Evolutionary conservation across 83 land plant species (phyloP), one percentile per base, ranked within the genome.

Genomic region (Thuja plicata): DNA sequence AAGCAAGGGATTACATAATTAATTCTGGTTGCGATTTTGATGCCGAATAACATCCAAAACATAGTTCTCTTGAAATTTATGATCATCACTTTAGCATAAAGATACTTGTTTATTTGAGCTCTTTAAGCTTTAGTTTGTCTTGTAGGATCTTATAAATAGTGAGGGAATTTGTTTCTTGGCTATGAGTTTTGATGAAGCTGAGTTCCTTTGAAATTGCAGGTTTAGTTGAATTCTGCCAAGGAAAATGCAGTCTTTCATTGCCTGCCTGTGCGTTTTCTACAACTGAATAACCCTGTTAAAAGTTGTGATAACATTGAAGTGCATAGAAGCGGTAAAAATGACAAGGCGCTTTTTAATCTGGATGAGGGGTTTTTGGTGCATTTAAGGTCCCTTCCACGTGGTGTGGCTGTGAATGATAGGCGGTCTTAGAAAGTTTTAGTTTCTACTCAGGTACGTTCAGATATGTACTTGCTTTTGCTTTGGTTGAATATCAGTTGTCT

Each of bases 361-460:
- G 35, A 34, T 30, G 45, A 83, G 52, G 57, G 34, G 12, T 83
- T 30, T 15, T 74, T 17, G 38, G 78, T 34, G 78, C 13, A 3
- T 74, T 34, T 32, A 66, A 80, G 50, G 52, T 46, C 34, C 30
- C 54, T 83, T 34, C 55, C 85, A 5, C 11, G 8, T 5, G 7
- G 19, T 48, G 55, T 41, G 32, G 85, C 85, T 43, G 85, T 45
- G 85, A 34, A 74, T 34, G 11, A 30, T 83, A 46, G 54, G 8
- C 57, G 54, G 35, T 83, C 55, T 83, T 83, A 19, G 16, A 83
- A 30, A n/a, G 27, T 83, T 43, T 11, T 24, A 0, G 85, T 83
- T 83, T 46, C 52, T 48, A 48, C 85, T 83, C 55, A 83, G 85
- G 85, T 81, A 83, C 30, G 85, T 1, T 35, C 37, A 74, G 78